These are phyloP conservation scores for Pelargonium hybrid DNA, from an alignment of 441 rosid genomes.

Conservation along the genomic window DNA sequence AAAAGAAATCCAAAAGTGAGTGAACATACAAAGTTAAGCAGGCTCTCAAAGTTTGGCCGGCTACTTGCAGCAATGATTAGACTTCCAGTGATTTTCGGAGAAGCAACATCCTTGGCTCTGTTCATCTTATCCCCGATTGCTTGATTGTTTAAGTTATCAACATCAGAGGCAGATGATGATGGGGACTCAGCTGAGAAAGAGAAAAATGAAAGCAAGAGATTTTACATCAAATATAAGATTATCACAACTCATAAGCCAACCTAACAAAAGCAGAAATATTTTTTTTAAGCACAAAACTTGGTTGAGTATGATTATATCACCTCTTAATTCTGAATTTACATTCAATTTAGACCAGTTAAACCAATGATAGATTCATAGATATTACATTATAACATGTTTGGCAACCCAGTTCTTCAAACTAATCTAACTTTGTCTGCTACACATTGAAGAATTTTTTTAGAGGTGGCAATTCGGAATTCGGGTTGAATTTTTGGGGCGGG, in stretches of 20 bases:
- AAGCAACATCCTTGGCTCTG: slow-evolving; percentile 7
- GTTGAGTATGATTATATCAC: not conserved
- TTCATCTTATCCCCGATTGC: slow-evolving; percentile 9
- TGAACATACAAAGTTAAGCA: slow-evolving; percentile 12
- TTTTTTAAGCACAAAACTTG: not conserved
- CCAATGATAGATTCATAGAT: not conserved
- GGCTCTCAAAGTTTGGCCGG: slow-evolving; percentile 6
- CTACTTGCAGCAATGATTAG: slow-evolving; percentile 13
- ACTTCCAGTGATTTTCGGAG: slow-evolving; percentile 14
- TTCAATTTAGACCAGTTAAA: not conserved
- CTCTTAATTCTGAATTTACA: not conserved
- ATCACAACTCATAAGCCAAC: not conserved
- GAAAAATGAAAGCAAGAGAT: not conserved
- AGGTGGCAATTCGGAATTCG: too few species aligned
- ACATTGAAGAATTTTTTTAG: not conserved
- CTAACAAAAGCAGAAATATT: not conserved
- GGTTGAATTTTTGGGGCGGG: too few species aligned
- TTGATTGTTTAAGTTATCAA: slow-evolving; percentile 15
- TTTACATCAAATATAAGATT: not conserved
- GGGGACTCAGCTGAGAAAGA: slow-evolving; percentile 12
- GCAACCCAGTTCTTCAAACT: not conserved
- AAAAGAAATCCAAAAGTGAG: not conserved
- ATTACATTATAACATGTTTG: not conserved
- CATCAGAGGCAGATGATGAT: slow-evolving; percentile 13
- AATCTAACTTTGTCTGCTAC: not conserved